These are phyloP conservation scores for Terana coerulea DNA, from an alignment of 768 basidiomycete genomes.

Conservation along the genomic window DNA sequence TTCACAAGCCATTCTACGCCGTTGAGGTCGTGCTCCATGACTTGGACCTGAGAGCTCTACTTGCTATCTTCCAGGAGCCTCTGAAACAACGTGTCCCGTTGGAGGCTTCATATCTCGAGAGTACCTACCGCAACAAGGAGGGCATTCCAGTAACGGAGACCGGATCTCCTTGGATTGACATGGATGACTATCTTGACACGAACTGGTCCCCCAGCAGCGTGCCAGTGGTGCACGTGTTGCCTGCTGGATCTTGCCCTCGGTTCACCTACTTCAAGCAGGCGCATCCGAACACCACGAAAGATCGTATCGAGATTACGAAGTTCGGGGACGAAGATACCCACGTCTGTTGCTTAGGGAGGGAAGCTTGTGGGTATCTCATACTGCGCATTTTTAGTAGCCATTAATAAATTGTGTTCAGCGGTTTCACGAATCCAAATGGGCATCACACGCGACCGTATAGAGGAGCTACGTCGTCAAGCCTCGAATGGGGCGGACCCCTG, in stretches of 20 bases:
- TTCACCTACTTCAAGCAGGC: slow-evolving; percentile 74
- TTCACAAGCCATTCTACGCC: slow-evolving; percentile 83
- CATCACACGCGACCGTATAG: slow-evolving; percentile 52
- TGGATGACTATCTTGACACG: slow-evolving; percentile 79
- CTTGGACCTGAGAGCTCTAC: slow-evolving; percentile 70
- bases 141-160: slow-evolving; percentile 41
- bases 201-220: slow-evolving; percentile 52
- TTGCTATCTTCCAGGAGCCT: slow-evolving; percentile 75
- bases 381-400: not conserved
- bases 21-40: slow-evolving; percentile 80
- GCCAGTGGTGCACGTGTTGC: slow-evolving; percentile 66
- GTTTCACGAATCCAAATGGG: slow-evolving; percentile 62
- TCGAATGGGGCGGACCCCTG: slow-evolving; percentile 1
- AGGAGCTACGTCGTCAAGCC: slow-evolving; percentile 36
- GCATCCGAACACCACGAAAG: slow-evolving; percentile 33
- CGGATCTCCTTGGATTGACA: slow-evolving; percentile 66
- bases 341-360: slow-evolving; percentile 70
- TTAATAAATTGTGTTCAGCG: slow-evolving; percentile 34
- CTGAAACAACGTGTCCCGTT: slow-evolving; percentile 57
- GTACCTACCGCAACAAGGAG: slow-evolving; percentile 45
- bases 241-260: slow-evolving; percentile 73
- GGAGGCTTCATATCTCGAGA: slow-evolving; percentile 40
- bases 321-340: slow-evolving; percentile 88
- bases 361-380: slow-evolving; percentile 49
- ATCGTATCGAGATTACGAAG: slow-evolving; percentile 53